These are phyloP conservation scores for Leavenworthia alabamica DNA, from an alignment of 345 rosid species.

Conservation along the genomic window DNA sequence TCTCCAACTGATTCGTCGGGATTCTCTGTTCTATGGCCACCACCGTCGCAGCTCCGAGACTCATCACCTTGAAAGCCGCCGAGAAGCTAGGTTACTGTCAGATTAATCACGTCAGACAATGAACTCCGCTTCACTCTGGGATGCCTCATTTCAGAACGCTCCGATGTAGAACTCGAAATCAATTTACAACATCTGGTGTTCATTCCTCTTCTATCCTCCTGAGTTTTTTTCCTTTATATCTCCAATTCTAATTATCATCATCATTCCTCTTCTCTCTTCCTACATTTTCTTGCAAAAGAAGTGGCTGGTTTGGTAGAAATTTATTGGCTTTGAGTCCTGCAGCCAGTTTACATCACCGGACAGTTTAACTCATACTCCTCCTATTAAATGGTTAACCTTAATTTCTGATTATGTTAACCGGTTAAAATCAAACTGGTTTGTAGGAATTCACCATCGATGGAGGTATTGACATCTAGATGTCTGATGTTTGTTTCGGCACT, in stretches of 20 bases:
- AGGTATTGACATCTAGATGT: slow-evolving; percentile 81
- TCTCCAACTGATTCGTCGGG: slow-evolving; percentile 21
- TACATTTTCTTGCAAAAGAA: too few species aligned
- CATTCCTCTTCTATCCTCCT: not conserved
- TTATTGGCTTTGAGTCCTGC: slow-evolving; percentile 89
- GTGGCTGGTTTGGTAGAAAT: slow-evolving; percentile 97
- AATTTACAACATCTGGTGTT: slow-evolving; percentile 52
- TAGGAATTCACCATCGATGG: slow-evolving; percentile 92
- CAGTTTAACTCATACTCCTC: slow-evolving; percentile 51
- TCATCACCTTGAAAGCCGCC: slow-evolving; percentile 43
- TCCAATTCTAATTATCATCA: not conserved
- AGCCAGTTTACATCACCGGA: slow-evolving; percentile 85
- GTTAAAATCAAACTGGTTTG: slow-evolving; percentile 13
- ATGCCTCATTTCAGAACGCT: slow-evolving; percentile 35
- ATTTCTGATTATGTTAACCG: not conserved
- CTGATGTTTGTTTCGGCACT: not conserved
- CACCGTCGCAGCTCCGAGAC: slow-evolving; percentile 49
- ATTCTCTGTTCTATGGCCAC: slow-evolving; percentile 42
- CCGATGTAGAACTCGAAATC: slow-evolving; percentile 37
- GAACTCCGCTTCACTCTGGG: slow-evolving; percentile 41
- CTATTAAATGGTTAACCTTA: not conserved
- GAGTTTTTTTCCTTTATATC: not conserved
- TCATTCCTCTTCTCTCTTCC: too few species aligned
- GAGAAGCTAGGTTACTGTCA: slow-evolving; percentile 35
- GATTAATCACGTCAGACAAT: slow-evolving; percentile 38